Evolutionary conservation across 2,329 filamentous ascomycete genomes (phyloP), one percentile per base, ranked within the genome.

Genomic region (Trichoderma koningiopsis): DNA sequence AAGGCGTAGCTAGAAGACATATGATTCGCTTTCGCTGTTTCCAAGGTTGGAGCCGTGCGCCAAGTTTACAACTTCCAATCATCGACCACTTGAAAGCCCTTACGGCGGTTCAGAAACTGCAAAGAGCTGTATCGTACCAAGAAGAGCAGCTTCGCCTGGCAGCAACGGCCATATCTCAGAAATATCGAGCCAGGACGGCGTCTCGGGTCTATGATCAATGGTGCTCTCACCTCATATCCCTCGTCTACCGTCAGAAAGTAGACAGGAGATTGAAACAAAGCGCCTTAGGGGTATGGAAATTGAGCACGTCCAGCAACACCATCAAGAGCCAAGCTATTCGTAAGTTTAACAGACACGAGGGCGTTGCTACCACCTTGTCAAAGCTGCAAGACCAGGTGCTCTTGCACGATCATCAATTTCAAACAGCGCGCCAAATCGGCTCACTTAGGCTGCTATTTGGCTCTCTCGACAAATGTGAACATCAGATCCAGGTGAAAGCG

Each of bases 1-100:
- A 91, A 4, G 87, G 86, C 5, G 84, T 88, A 53, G 92, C 92
- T 24, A 86, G 91, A 71, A 84, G 88, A 71, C 91, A 93, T 76
- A 88, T 94, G 70, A 81, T 96, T 66, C 85, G 90, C 68, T 88
- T 82, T 69, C 81, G 82, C 13, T 81, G 77, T 67, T 81, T 81
- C 66, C 74, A 74, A 52, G 75, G 76, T 47, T 81, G 80, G 80
- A 77, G 74, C 37, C 76, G 79, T 62, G 74, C 75, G 7, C 79
- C 80, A 16, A 75, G 70, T 35, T 74, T 76, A 13, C 76, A 73
- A 22, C 71, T 76, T 6, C 78, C 78, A 3, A 73, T 70, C 1
- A 70, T 73, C 4, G 77, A 79, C n/a, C 73, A 76, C 22, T 71
- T 81, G 62, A 77, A 73, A 55, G 74, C 74, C 5, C 65, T 71